phyloP scores from a whole-genome alignment of 768 basidiomycete genomes.

The Chalciporus pseudorubinellus region DNA sequence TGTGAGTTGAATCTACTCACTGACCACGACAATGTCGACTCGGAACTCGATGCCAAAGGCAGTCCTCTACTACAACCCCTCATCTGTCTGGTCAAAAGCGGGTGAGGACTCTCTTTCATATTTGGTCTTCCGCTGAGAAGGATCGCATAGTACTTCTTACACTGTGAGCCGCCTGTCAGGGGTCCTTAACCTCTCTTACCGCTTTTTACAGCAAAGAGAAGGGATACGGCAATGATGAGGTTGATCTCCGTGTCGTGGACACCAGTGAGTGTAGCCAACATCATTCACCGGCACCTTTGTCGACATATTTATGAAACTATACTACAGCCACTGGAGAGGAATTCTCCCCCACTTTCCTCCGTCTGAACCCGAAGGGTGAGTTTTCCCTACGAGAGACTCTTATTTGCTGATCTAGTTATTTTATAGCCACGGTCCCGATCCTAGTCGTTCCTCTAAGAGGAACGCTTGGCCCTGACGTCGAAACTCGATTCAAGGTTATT shows the following conservation, averaged over 20 bases:
- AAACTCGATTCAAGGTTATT: slow-evolving; percentile 79
- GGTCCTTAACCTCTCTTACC: not conserved
- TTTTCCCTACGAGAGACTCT: slow-evolving; percentile 2
- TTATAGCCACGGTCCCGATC: slow-evolving; percentile 74
- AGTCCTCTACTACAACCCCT: slow-evolving; percentile 68
- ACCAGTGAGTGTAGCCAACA: slow-evolving; percentile 39
- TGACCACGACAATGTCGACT: not conserved
- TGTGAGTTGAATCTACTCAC: too few relatives aligned
- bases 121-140: not conserved
- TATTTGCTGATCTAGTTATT: not conserved
- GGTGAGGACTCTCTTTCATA: slow-evolving; percentile 38
- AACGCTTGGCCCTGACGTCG: slow-evolving; percentile 64
- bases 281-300: not conserved
- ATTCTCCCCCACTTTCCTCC: slow-evolving; percentile 68
- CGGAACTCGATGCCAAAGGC: slow-evolving; percentile 59
- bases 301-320: not conserved
- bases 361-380: slow-evolving; percentile 73
- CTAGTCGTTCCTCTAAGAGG: slow-evolving; percentile 81
- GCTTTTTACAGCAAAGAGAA: slow-evolving; percentile 58
- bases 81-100: slow-evolving; percentile 63
- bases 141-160: slow-evolving; percentile 46
- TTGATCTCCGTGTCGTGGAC: slow-evolving; percentile 68
- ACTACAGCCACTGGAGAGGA: slow-evolving; percentile 72
- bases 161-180: slow-evolving; percentile 40
- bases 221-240: slow-evolving; percentile 77